These are phyloP conservation scores for Agastache rugosa DNA, from an alignment of 257 asterid species.

Conservation along the genomic window DNA sequence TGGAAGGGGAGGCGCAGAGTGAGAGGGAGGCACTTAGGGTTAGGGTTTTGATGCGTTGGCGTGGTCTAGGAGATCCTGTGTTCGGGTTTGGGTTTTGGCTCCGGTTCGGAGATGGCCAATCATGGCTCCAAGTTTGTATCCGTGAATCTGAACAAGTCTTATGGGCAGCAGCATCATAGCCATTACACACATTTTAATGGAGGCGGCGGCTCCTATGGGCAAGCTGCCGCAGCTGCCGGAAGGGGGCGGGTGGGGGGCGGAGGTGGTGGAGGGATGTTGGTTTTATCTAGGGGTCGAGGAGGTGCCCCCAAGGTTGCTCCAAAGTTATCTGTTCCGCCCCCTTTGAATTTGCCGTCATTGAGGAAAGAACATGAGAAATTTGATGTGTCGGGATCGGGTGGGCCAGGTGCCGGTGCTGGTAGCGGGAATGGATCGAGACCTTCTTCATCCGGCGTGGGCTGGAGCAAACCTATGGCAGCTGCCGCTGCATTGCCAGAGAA, in stretches of 20 bases:
- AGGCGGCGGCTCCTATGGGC: conserved; percentile 67
- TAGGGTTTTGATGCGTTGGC: conserved; percentile 78
- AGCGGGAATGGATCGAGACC: conserved; percentile 80
- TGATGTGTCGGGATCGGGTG: conserved; percentile 68
- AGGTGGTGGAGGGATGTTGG: conserved; percentile 90
- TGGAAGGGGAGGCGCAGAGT: conserved; percentile 40
- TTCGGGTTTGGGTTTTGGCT: conserved; percentile 46
- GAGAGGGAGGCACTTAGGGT: conserved; percentile 42
- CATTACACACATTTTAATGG: conserved; percentile 56
- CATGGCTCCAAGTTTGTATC: conserved; percentile 85
- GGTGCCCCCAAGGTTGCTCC: conserved; percentile 64
- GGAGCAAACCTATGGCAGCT: conserved; percentile 74
- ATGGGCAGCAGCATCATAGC: conserved; percentile 73
- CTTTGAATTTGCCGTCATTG: conserved; percentile 93
- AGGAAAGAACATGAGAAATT: conserved; percentile 90
- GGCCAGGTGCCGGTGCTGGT: conserved; percentile 61
- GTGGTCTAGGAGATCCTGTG: conserved; percentile 52
- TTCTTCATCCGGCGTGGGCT: conserved; percentile 82
- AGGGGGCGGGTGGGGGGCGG: conserved; percentile 66
- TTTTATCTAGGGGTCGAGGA: conserved; percentile 72
- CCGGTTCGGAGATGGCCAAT: conserved; percentile 78
- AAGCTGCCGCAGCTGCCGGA: conserved; percentile 45
- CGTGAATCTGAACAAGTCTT: conserved; percentile 84
- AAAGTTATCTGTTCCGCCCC: conserved; percentile 93
- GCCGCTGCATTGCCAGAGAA: conserved; percentile 51